A percentile compares a stretch with the other conserved stretches of the same genome.
Evolutionary conservation across 495 filamentous ascomycete genomes (phyloP).

Genomic region (Tuber umbilicatum): DNA sequence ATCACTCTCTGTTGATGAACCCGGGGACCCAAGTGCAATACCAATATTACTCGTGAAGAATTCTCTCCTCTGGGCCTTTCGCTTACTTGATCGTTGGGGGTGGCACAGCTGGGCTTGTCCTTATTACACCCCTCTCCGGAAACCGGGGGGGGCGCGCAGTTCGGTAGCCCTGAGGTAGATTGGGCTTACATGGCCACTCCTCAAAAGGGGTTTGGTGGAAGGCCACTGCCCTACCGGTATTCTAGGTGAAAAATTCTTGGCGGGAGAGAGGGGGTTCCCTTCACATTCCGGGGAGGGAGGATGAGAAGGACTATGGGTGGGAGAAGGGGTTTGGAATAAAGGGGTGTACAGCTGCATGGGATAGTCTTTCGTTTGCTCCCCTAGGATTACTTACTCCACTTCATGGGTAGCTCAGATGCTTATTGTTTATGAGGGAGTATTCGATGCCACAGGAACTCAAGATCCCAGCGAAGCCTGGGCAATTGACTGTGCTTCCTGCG

Average conservation of each 20-base stretch:
- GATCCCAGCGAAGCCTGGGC: not conserved
- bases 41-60: not conserved
- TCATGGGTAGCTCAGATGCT: not conserved
- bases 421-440: not conserved
- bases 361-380: not conserved
- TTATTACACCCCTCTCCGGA: slow-evolving; percentile 49
- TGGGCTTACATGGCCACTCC: slow-evolving; percentile 11
- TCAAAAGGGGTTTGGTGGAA: slow-evolving; percentile 35
- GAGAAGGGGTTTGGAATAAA: slow-evolving; percentile 29
- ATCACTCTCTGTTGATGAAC: not conserved
- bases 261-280: slow-evolving; percentile 49
- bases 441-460: not conserved
- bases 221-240: slow-evolving; percentile 17
- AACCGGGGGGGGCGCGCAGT: too few species aligned
- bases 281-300: slow-evolving; percentile 41
- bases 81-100: slow-evolving; percentile 46
- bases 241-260: slow-evolving; percentile 52
- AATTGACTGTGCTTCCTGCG: not conserved
- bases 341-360: slow-evolving; percentile 4
- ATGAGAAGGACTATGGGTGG: slow-evolving; percentile 39
- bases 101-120: slow-evolving; percentile 48
- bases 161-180: slow-evolving; percentile 6
- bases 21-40: not conserved
- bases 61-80: not conserved
- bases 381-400: not conserved